Percentiles rank a stretch among this genome's conserved stretches.
These are phyloP conservation scores for Pythium inflatum DNA, from an alignment of 352 stramenopile genomes.

Conservation along the genomic window DNA sequence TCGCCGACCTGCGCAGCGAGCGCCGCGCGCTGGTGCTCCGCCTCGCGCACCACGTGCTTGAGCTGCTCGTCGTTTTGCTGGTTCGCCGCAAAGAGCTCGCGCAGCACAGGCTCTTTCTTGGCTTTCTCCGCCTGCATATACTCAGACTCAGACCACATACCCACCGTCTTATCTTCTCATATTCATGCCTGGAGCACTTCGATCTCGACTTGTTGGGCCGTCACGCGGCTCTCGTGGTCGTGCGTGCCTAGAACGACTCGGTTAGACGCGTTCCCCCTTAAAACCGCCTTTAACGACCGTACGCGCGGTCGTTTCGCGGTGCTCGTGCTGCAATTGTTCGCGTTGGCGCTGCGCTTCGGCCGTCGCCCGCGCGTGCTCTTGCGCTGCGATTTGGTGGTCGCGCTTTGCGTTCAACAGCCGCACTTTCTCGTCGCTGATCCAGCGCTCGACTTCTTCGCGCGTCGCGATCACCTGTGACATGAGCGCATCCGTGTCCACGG, in stretches of 20 bases:
- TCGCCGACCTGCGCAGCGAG: constrained; percentile 62
- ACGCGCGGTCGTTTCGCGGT: constrained; percentile 26
- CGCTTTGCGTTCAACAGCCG: constrained; percentile 30
- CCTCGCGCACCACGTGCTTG: constrained; percentile 45
- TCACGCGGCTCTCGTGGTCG: constrained; percentile 60
- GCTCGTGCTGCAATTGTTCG: constrained; percentile 30
- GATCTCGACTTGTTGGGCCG: constrained; percentile 65
- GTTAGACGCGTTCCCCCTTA: too few species aligned
- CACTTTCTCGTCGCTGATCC: constrained; percentile 33
- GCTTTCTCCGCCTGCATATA: constrained; percentile 49
- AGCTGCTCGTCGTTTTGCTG: constrained; percentile 62
- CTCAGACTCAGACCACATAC: neutral
- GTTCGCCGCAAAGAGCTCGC: constrained; percentile 61
- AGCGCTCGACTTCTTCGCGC: constrained; percentile 33
- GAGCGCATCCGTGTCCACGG: constrained; percentile 27
- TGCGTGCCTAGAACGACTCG: constrained; percentile 9
- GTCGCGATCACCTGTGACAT: constrained; percentile 30
- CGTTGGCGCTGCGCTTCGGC: constrained; percentile 32
- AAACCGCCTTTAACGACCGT: too few species aligned
- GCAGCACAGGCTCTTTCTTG: constrained; percentile 65
- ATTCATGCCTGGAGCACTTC: constrained; percentile 57
- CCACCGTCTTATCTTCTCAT: neutral
- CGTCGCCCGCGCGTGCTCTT: constrained; percentile 23
- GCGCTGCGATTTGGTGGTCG: constrained; percentile 22
- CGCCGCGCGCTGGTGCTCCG: constrained; percentile 43